A percentile compares a stretch with the other conserved stretches of the same genome.
Evolutionary conservation across 1,284 basidiomycete genomes (phyloP).

Genomic region (Cryptococcus neoformans): DNA sequence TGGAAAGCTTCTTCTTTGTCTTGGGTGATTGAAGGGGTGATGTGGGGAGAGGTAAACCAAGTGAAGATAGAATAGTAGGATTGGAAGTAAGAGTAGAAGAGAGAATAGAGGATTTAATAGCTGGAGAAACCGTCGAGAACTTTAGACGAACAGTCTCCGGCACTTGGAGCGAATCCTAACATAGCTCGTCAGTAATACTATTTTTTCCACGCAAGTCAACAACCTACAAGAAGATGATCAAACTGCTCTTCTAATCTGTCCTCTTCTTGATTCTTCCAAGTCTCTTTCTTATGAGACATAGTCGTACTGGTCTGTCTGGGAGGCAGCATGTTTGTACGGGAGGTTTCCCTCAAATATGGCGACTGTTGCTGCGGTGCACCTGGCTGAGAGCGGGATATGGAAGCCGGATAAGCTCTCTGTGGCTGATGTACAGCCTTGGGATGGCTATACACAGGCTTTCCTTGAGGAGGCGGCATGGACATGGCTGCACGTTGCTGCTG

Average conservation of each 20-base stretch:
- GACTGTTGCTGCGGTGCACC: background rate
- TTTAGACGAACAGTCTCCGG: conserved; percentile 40
- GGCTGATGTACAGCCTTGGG: background rate
- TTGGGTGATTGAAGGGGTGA: conserved; percentile 19
- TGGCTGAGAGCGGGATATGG: background rate
- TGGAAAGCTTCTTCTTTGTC: conserved; percentile 33
- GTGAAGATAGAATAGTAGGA: conserved; percentile 33
- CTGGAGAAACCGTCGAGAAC: conserved; percentile 36
- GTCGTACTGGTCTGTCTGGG: conserved; percentile 13
- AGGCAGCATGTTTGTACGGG: conserved; percentile 16
- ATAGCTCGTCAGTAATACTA: background rate
- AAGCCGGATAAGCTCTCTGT: background rate
- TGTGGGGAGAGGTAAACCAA: conserved; percentile 31
- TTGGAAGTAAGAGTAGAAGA: conserved; percentile 35
- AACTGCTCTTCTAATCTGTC: conserved; percentile 39
- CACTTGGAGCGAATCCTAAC: conserved; percentile 42
- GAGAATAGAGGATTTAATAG: conserved; percentile 44
- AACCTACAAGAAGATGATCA: conserved; percentile 36
- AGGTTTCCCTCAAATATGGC: conserved; percentile 13
- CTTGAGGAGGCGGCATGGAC: conserved; percentile 21
- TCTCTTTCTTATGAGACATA: background rate
- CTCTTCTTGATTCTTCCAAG: conserved; percentile 3
- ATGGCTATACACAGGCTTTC: background rate
- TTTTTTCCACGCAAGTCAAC: background rate
- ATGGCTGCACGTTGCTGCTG: conserved; percentile 12